phyloP scores from a whole-genome alignment of 257 asterid genomes.

The Haberlea rhodopensis region DNA sequence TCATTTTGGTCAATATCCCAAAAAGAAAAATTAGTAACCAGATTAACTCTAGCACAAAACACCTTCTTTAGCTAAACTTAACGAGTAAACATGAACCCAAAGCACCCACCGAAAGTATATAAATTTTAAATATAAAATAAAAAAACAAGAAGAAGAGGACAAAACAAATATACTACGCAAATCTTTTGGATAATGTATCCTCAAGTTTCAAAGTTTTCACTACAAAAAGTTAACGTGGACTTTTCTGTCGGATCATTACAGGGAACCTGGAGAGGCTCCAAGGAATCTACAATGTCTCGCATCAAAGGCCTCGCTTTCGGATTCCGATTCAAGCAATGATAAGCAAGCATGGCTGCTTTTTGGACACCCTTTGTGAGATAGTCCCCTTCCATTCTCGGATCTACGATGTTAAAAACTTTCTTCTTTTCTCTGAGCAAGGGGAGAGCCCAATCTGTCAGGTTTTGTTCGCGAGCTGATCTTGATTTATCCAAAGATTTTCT shows the following conservation, averaged over 20 bases:
- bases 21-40: too few relatives aligned
- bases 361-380: conserved; percentile 48
- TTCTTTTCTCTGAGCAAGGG: conserved; percentile 50
- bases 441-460: conserved; percentile 56
- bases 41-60: too few relatives aligned
- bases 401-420: conserved; percentile 40
- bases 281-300: conserved; percentile 54
- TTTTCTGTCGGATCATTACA: conserved; percentile 28
- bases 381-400: conserved; percentile 50
- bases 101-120: background rate
- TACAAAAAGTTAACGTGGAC: conserved; percentile 38
- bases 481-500: conserved; percentile 52
- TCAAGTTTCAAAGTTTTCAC: conserved; percentile 29
- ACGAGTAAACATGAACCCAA: background rate
- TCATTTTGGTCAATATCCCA: too few relatives aligned
- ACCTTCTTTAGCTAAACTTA: too few relatives aligned
- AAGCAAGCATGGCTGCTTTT: conserved; percentile 59
- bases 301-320: conserved; percentile 57
- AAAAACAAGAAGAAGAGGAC: too few relatives aligned
- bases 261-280: conserved; percentile 50
- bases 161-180: background rate
- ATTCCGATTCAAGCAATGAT: conserved; percentile 50
- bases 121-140: too few relatives aligned
- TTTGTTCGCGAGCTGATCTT: conserved; percentile 50
- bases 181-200: conserved; percentile 19